Base-by-base conservation (phyloP, 768 basidiomycete genomes). In the Amanita exitialis region DNA sequence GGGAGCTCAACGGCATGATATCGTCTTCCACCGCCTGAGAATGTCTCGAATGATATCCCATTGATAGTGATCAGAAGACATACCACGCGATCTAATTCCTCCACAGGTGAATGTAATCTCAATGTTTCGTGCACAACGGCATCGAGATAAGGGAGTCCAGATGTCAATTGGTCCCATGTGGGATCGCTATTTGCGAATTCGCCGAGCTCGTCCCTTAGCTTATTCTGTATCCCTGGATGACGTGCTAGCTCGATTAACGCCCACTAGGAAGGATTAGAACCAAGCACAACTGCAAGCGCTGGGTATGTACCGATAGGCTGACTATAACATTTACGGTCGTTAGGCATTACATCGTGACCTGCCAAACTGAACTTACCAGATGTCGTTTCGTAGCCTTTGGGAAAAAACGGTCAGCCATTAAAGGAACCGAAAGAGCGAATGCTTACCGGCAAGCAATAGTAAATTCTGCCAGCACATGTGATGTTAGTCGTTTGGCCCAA, bases 361-460 rank as follows among this genome's bases (percentile, higher is more conserved):
- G 7, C 36, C 7, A 6, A 43, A 8, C 6, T 6, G 16, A 10
- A 61, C 70, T 44, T 54, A 74, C 73, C 69, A 0, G 73, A 73
- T 2, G 77, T 79, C 3, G 78, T 79, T 61, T 79, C 78, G 48
- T 79, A 80, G 34, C 77, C 77, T 65, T 56, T 45, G 21, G 8
- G n/a, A 56, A 27, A 44, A 37, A 44, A 37, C 54, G 27, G 47
- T 47, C 27, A 15, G 47, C 21, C 38, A 18, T 36, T 16, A 6
- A 28, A 32, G 30, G 20, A 6, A 21, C 20, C 5, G 4, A 35
- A 25, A 27, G 6, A 44, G 8, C 12, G 0, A 7, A 12, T 3
- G 53, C 61, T 13, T 42, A 67, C 70, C 71, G 28, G 71, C 71
- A 30, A 71, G 44, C 1, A 73, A 47, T 1, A 72, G 56, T 3